Base-by-base conservation (phyloP, 345 rosid genomes). In the Firmiana major region DNA sequence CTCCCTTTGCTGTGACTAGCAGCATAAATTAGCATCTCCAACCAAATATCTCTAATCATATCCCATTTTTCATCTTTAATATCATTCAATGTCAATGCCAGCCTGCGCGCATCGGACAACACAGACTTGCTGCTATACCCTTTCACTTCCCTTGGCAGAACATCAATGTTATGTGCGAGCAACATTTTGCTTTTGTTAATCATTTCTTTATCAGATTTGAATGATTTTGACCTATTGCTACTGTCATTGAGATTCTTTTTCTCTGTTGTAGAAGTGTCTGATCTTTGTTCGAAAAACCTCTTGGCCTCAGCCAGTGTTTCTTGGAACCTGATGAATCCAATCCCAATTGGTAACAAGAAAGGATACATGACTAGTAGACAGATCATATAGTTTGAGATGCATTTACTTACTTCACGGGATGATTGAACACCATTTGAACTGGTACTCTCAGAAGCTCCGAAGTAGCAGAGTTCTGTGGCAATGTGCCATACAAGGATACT, bases 51-150 rank as follows among this genome's bases (percentile, higher is more conserved):
- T 54, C 59, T 19, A n/a, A 54, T 54, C 59, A 54, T 54, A 54
- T 54, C 59, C 24, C 26, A 54, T n/a, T 54, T 54, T 54, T n/a
- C n/a, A 24, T 54, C 11, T 54, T 24, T 7, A 9, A 54, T 9
- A 7, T 24, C 59, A 54, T 54, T 54, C 76, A 80, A n/a, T 6
- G 21, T 26, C 1, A 22, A 53, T 0, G 83, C 81, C 0, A 84
- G 62, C 75, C 71, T 76, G 64, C 80, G 73, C 0, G 77, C 84
- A 4, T 84, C 84, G 45, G 77, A 76, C 53, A 81, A n/a, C 59
- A 81, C 79, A 1, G 83, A 79, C 63, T 84, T 84, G 40, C 87
- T 81, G 12, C 83, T 76, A 38, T 79, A 77, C 6, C 81, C 86
- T 63, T 84, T 79, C 7, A 81, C 79, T 11, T 45, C 16, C 2